Evolutionary conservation across 305 asterid species (phyloP), one percentile per base, ranked within the genome.

Genomic region (Solanum aculeatissimum): DNA sequence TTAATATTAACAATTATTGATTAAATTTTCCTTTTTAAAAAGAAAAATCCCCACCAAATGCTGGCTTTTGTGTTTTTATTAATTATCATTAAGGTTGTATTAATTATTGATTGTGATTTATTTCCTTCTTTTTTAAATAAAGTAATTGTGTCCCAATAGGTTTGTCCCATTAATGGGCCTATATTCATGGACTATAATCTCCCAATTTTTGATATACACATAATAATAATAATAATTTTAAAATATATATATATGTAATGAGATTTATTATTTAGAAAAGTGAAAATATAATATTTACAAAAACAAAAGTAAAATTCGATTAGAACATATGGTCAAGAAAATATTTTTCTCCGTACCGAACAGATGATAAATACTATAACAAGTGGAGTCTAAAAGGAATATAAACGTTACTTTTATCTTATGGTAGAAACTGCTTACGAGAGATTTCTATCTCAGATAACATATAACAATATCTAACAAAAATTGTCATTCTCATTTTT

Each of bases 401-500:
- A 0, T 53, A 53, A 2, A 53, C 10, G 9, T 6, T 16, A 3
- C 1, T 0, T 2, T 18, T 6, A 16, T 0, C 58, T 53, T 1
- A 18, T 18, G 4, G 7, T 6, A 7, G 2, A 54, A 53, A 45
- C 51, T 0, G 2, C 6, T 51, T 53, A 6, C 18, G 23, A 1
- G 18, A 54, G 4, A 54, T 54, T 0, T 9, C 11, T 0, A 0
- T 1, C 11, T 54, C 19, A 54, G 2, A 4, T 18, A 18, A 54
- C 23, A 54, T 54, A 7, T 53, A 53, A 51, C 1, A 16, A 6
- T 16, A 53, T 53, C 4, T 21, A 53, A 1, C 58, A 53, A 53
- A 53, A 32, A 16, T 15, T 2, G 0, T 1, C 6, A 9, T 16
- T 4, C 21, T 11, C 2, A 54, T 18, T 54, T 54, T 54, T 54